Conservation (phyloP, 495 filamentous ascomycete genomes). For the Neurospora discreta region DNA sequence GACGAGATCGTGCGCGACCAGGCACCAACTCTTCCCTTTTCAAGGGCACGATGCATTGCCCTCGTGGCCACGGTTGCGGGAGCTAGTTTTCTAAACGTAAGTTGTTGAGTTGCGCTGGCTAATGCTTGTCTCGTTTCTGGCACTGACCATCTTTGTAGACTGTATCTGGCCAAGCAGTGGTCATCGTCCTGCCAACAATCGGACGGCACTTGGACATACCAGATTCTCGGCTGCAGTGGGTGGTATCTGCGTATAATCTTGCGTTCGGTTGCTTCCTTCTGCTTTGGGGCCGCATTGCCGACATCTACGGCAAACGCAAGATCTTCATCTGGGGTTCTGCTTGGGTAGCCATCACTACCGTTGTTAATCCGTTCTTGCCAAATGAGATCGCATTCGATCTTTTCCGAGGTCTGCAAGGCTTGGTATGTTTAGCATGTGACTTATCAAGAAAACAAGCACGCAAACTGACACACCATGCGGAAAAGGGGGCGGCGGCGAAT, state of each 20-base stretch:
- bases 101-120: neutral
- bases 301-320: conserved; percentile 60
- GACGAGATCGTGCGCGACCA: neutral
- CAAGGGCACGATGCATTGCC: conserved; percentile 35
- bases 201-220: conserved; percentile 43
- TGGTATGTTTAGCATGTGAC: conserved; percentile 35
- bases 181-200: conserved; percentile 52
- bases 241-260: conserved; percentile 50
- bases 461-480: conserved; percentile 1
- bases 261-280: conserved; percentile 62
- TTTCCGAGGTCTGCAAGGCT: conserved; percentile 59
- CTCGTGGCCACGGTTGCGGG: conserved; percentile 39
- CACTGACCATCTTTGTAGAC: conserved; percentile 25
- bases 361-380: conserved; percentile 54
- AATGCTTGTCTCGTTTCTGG: too few relatives aligned
- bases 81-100: conserved; percentile 45
- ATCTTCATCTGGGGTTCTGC: conserved; percentile 58
- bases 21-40: conserved; percentile 26
- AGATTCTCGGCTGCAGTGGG: conserved; percentile 47
- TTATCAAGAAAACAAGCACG: conserved; percentile 1
- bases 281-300: conserved; percentile 61
- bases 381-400: conserved; percentile 59
- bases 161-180: conserved; percentile 46
- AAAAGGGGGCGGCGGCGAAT: conserved; percentile 52
- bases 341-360: conserved; percentile 49